Evolutionary conservation across 495 filamentous ascomycete genomes (phyloP), one percentile per base, ranked within the genome.

Genomic region (Penicillium steckii): DNA sequence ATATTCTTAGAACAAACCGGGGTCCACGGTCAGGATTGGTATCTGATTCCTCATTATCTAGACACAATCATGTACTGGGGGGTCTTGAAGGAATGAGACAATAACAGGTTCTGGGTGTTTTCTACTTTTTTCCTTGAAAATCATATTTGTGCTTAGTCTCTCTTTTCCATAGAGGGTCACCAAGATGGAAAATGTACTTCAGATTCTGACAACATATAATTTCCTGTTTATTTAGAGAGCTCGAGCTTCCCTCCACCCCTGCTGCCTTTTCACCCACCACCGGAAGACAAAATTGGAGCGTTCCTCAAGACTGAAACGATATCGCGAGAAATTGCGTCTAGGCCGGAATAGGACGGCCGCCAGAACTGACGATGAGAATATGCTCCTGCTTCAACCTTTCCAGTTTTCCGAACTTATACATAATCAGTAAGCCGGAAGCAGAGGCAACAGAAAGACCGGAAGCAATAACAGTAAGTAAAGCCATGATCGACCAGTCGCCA

Each of bases 401-500:
- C 2, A 47, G 8, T 29, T 47, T 47, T 18, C 15, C 10, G 27
- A 47, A 47, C 15, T 30, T 47, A n/a, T 32, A 47, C 19, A 33
- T 47, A 2, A 27, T 22, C 24, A 48, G 15, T 48, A 48, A 22
- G 13, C 13, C 29, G 5, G 18, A 4, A 6, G 8, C 19, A 12
- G 19, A 48, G 8, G 19, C 24, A 22, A n/a, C 21, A 6, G 30
- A 38, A 48, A 40, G 6, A 18, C 29, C 19, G 25, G 50, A 53
- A 3, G 29, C 62, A 26, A 66, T 52, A 0, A 66, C 53, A 7
- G 71, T 75, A 1, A 73, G 58, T 27, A 71, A 61, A 4, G 76
- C 78, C 44, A 73, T 78, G 8, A 75, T 61, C 23, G 66, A 68
- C 74, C 71, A 80, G 10, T 63, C 48, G 4, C 79, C 75, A 1